These are phyloP conservation scores for Aspergillus eucalypticola DNA, from an alignment of 2,329 filamentous ascomycete species.

Conservation along the genomic window DNA sequence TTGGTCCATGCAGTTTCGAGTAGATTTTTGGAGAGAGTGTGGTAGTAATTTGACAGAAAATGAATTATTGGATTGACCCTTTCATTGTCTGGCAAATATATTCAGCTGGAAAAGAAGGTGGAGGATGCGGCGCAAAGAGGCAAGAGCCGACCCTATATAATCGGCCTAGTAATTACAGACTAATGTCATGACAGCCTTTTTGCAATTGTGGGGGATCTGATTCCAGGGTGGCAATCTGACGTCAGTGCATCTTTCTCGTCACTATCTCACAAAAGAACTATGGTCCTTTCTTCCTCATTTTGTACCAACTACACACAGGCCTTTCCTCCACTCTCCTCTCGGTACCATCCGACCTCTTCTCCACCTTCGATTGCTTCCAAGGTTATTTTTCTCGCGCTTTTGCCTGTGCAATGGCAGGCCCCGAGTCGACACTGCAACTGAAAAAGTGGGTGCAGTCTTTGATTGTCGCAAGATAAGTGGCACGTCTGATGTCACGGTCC, in stretches of 20 bases:
- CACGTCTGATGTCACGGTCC: conserved; percentile 6
- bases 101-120: not conserved
- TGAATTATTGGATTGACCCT: not conserved
- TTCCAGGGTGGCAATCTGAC: conserved; percentile 8
- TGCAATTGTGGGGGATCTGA: conserved; percentile 9
- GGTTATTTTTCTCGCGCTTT: not conserved
- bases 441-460: not conserved
- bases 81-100: too few relatives aligned
- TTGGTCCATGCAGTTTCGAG: not conserved
- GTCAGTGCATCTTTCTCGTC: not conserved
- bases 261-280: not conserved
- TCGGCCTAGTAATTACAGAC: not conserved
- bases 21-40: not conserved
- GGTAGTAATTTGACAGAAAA: not conserved
- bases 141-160: not conserved
- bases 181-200: not conserved
- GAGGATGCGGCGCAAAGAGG: not conserved
- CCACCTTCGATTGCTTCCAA: not conserved
- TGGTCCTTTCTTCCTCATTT: not conserved
- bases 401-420: not conserved
- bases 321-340: not conserved
- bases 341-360: not conserved
- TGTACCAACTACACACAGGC: not conserved
- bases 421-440: not conserved
- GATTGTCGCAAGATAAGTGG: not conserved